phyloP scores from a whole-genome alignment of 441 rosid genomes.

The Populus hybrid region DNA sequence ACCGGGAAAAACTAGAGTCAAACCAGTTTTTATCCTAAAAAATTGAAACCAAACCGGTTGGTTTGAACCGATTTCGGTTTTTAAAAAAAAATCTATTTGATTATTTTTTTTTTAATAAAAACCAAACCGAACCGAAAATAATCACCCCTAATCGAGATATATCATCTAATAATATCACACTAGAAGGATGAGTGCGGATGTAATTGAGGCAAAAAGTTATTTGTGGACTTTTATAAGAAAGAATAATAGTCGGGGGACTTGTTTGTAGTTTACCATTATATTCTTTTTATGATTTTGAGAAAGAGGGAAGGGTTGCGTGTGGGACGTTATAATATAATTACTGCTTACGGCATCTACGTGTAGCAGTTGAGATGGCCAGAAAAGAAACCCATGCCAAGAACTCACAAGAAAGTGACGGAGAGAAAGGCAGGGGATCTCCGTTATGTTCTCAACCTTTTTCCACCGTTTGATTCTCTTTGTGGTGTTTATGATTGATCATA shows the following conservation, averaged over 20 bases:
- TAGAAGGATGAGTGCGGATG: too few relatives aligned
- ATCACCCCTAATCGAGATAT: too few relatives aligned
- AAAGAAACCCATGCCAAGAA: neutral
- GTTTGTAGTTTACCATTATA: neutral
- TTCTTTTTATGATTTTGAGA: neutral
- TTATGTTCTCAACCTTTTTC: neutral
- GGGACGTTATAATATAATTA: slow-evolving; percentile 32
- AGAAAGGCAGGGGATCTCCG: neutral
- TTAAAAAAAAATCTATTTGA: too few relatives aligned
- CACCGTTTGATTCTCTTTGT: neutral
- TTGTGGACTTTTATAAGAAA: neutral
- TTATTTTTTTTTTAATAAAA: too few relatives aligned
- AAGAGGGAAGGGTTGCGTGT: slow-evolving; percentile 48
- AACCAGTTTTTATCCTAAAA: too few relatives aligned
- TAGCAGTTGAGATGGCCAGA: slow-evolving; percentile 45
- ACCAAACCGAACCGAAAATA: too few relatives aligned
- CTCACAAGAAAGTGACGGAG: neutral
- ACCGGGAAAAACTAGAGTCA: too few relatives aligned
- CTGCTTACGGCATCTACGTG: slow-evolving; percentile 73
- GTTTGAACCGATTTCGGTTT: too few relatives aligned
- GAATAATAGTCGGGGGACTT: neutral
- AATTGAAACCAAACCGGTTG: too few relatives aligned
- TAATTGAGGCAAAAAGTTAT: neutral
- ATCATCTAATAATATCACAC: too few relatives aligned
- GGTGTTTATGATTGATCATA: neutral